These are phyloP conservation scores for Mycena belliarum DNA, from an alignment of 768 basidiomycete species.

Conservation along the genomic window DNA sequence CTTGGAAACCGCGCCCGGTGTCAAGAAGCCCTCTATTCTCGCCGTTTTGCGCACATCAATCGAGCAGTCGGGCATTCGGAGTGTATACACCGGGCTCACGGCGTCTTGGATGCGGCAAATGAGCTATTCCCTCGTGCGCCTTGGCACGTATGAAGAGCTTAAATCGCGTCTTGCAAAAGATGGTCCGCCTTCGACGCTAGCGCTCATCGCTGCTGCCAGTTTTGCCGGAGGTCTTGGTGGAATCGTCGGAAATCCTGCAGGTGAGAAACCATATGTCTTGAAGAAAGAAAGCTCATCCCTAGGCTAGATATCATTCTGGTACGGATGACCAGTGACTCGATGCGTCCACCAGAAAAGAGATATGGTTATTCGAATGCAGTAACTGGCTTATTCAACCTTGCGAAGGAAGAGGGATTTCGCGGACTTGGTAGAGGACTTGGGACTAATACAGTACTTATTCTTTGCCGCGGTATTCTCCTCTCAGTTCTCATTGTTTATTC, in stretches of 20 bases:
- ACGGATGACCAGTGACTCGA: conserved; percentile 86
- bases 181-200: conserved; percentile 52
- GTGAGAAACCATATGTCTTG: conserved; percentile 34
- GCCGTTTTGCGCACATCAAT: conserved; percentile 66
- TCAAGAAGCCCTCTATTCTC: conserved; percentile 63
- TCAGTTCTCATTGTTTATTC: conserved; percentile 13
- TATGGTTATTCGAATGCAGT: conserved; percentile 83
- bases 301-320: conserved; percentile 67
- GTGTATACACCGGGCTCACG: conserved; percentile 79
- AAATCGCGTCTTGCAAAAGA: conserved; percentile 56
- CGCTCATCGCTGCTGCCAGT: conserved; percentile 64
- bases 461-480: neutral
- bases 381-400: conserved; percentile 63
- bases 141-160: conserved; percentile 81
- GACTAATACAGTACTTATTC: conserved; percentile 62
- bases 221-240: conserved; percentile 82
- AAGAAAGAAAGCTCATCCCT: neutral
- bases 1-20: conserved; percentile 42
- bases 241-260: conserved; percentile 82
- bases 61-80: conserved; percentile 64
- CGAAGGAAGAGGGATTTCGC: conserved; percentile 67
- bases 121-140: conserved; percentile 85
- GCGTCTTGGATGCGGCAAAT: conserved; percentile 87
- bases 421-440: conserved; percentile 75
- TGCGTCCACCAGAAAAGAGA: conserved; percentile 70